Evolutionary conservation across 768 basidiomycete species (phyloP).

Genomic region (Trametes meyenii): DNA sequence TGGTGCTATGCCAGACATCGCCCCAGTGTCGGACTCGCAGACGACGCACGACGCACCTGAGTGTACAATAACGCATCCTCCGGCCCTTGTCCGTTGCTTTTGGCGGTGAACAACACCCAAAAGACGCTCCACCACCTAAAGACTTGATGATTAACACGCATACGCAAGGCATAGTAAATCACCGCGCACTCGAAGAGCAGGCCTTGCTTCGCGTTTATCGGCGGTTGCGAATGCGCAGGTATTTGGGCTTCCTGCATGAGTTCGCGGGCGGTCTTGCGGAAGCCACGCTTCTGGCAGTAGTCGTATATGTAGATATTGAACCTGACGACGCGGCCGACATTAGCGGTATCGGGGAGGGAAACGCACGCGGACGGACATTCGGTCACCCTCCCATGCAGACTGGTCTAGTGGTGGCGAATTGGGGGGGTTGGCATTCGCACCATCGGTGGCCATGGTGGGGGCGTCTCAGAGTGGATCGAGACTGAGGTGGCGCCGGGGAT

Average conservation of each 20-base stretch:
- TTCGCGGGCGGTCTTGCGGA: conserved; percentile 68
- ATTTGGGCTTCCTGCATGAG: conserved; percentile 71
- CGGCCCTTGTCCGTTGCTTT: conserved; percentile 64
- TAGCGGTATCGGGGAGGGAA: conserved; percentile 4
- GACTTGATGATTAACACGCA: background rate
- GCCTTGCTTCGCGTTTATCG: conserved; percentile 83
- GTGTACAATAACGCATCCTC: conserved; percentile 76
- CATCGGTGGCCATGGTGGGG: conserved; percentile 27
- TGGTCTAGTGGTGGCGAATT: conserved; percentile 5
- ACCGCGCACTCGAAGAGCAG: conserved; percentile 76
- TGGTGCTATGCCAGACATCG: conserved; percentile 30
- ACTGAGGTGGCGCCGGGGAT: conserved; percentile 20
- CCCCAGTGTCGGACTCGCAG: conserved; percentile 24
- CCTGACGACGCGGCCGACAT: conserved; percentile 44
- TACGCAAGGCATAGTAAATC: conserved; percentile 1
- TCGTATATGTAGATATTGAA: conserved; percentile 90
- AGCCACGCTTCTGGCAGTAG: conserved; percentile 82
- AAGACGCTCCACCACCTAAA: conserved; percentile 88
- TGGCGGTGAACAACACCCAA: conserved; percentile 83
- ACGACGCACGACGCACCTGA: conserved; percentile 51
- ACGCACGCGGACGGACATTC: conserved; percentile 56
- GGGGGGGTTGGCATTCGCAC: conserved; percentile 2
- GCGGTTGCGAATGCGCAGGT: conserved; percentile 61
- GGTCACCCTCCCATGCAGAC: conserved; percentile 75
- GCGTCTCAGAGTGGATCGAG: conserved; percentile 15